Base-by-base conservation (phyloP, 108 stramenopile genomes). In the Mediolabrus comicus region DNA sequence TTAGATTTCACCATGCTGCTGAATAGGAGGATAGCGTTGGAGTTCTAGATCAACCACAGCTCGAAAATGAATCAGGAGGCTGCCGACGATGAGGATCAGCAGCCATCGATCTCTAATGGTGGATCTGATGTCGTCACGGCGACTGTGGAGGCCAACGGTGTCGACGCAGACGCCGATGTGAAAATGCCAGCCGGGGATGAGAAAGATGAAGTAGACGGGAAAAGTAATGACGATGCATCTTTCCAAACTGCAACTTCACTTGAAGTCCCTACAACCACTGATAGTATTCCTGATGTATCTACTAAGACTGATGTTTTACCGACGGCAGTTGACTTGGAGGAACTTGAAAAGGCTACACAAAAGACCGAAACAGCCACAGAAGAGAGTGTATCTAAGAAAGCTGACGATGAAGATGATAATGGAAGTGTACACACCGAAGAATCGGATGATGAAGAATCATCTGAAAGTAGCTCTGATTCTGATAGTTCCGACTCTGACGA, bases 371-470 rank as follows among this genome's bases (percentile, higher is more conserved):
- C 4, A 2, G 4, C 17, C 9, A 22, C 19, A 7, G 46, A 49
- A 49, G 46, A 6, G 29, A 29, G 31, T 57, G 31, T 8, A 57
- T 2, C 29, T 7, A 57, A 9, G 3, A 27, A n/a, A 29, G 33
- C 5, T 12, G 59, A 19, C 8, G 59, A 2, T 13, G 3, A 46
- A 46, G 43, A 22, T 19, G 33, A 59, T 59, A 34, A 59, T 38
- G 33, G 3, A 2, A 59, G 59, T 35, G 19, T 59, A 2, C 9
- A 59, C 12, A 59, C 59, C 17, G 59, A 59, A 35, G 59, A 59
- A 34, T 59, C 59, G 1, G 46, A 24, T 22, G 22, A 16, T 33
- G 32, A 33, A 13, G 17, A 36, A 35, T 59, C 59, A 24, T 59
- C 59, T n/a, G 32, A 59, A 34, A 36, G 53, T 33, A 46, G 31